Evolutionary conservation across 257 asterid genomes (phyloP), one percentile per base, ranked within the genome.

Genomic region (Jaltomata sinuosa): DNA sequence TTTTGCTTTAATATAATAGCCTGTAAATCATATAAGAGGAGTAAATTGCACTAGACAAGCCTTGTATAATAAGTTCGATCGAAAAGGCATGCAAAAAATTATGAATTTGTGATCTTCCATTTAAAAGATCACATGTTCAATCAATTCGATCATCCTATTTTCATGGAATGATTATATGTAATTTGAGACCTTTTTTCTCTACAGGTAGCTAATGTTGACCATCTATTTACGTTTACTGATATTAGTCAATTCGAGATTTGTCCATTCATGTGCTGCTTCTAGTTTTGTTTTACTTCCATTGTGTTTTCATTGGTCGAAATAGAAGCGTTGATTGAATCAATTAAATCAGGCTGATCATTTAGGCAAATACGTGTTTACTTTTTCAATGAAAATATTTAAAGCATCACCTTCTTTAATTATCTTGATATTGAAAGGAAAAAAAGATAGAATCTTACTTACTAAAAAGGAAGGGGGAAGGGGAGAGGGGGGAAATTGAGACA

Each of bases 61-160:
- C 62, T 0, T 0, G 22, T 54, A 0, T 0, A 54, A 7, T 3
- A 2, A 55, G 27, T 1, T 55, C 3, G 31, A n/a, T 55, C 3
- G 29, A 55, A 1, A n/a, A 55, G 9, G 0, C 0, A 55, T 22
- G 0, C 11, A 55, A 4, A 9, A 2, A 57, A 0, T 57, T 57
- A 8, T 2, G 22, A 57, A 57, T 2, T 2, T n/a, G 0, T 9
- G 4, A 54, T n/a, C 9, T 1, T 4, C 0, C 0, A 22, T 57
- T 9, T 57, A 11, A 0, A 57, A 57, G 14, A 57, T n/a, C 6
- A 57, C 1, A 0, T 9, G 6, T 0, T n/a, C 42, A 38, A 38
- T 38, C 42, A 54, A 54, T 4, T 54, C 12, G n/a, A 3, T 7
- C 0, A 1, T 21, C 4, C 21, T 15, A 65, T 31, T 32, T 16